These are phyloP conservation scores for Dacryopinax primogenitus DNA, from an alignment of 768 basidiomycete genomes.

Conservation along the genomic window DNA sequence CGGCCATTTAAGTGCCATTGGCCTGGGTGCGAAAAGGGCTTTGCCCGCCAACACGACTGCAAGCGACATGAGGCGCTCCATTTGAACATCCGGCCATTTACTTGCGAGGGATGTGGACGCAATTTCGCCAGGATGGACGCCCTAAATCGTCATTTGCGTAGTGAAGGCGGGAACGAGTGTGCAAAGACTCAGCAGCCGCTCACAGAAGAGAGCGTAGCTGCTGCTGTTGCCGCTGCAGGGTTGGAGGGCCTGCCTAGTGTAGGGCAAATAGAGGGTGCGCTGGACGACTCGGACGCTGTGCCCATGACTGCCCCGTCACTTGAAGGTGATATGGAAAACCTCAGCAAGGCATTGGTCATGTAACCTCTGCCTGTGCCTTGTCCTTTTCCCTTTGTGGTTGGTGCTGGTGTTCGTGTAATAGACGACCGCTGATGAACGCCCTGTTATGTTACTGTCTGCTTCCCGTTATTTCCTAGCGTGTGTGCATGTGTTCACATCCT, in stretches of 20 bases:
- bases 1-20: conserved; percentile 90
- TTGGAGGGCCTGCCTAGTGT: neutral
- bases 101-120: conserved; percentile 84
- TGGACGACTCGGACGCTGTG: neutral
- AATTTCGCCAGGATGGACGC: conserved; percentile 94
- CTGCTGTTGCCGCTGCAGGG: conserved; percentile 16
- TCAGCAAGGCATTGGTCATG: neutral
- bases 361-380: neutral
- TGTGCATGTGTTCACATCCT: no score
- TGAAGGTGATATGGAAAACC: neutral
- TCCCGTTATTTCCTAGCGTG: neutral
- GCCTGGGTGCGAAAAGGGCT: conserved; percentile 89
- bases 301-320: neutral
- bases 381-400: neutral
- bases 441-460: neutral
- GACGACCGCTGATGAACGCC: neutral
- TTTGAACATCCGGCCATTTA: conserved; percentile 82
- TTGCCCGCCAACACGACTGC: conserved; percentile 90
- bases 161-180: conserved; percentile 73
- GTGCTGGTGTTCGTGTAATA: neutral
- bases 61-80: conserved; percentile 93
- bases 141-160: conserved; percentile 75
- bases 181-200: conserved; percentile 32
- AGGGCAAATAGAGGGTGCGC: neutral
- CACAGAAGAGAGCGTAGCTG: conserved; percentile 22